phyloP scores from a whole-genome alignment of 768 basidiomycete species.

The Punctularia strigosozonata region DNA sequence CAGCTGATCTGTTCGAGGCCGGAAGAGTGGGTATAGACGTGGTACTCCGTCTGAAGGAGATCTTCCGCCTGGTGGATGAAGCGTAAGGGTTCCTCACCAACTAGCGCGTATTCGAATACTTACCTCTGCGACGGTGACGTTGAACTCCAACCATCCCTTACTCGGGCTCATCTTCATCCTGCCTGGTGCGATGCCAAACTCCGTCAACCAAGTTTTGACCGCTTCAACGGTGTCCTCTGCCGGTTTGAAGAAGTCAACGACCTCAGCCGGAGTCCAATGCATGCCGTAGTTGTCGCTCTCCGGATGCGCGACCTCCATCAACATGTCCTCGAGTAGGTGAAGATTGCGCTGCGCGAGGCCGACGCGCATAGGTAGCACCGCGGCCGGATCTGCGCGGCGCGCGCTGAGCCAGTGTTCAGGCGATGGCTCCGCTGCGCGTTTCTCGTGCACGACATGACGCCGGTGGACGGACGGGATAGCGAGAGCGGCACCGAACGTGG shows the following conservation, averaged over 20 bases:
- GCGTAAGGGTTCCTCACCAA: no score
- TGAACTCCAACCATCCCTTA: conserved; percentile 31
- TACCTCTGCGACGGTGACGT: conserved; percentile 26
- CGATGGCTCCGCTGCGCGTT: conserved; percentile 17
- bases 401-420: conserved; percentile 30
- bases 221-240: conserved; percentile 26
- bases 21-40: conserved; percentile 25
- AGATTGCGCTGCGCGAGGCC: conserved; percentile 36
- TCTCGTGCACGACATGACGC: conserved; percentile 23
- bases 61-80: conserved; percentile 35
- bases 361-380: conserved; percentile 34
- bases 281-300: conserved; percentile 37
- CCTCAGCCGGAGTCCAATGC: conserved; percentile 33
- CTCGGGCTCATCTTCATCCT: conserved; percentile 25
- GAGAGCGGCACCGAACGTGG: conserved; percentile 9
- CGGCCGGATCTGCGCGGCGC: conserved; percentile 22
- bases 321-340: conserved; percentile 29
- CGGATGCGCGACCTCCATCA: conserved; percentile 38
- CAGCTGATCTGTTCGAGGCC: conserved; percentile 29
- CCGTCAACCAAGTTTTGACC: conserved; percentile 32
- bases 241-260: conserved; percentile 35
- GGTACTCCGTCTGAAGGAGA: conserved; percentile 29
- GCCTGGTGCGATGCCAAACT: conserved; percentile 26
- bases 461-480: conserved; percentile 7
- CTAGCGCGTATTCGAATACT: no score